Percentiles rank a stretch among this genome's conserved stretches.
phyloP scores from a whole-genome alignment of 2,329 filamentous ascomycete species.

The Aspergillus pseudoterreus region DNA sequence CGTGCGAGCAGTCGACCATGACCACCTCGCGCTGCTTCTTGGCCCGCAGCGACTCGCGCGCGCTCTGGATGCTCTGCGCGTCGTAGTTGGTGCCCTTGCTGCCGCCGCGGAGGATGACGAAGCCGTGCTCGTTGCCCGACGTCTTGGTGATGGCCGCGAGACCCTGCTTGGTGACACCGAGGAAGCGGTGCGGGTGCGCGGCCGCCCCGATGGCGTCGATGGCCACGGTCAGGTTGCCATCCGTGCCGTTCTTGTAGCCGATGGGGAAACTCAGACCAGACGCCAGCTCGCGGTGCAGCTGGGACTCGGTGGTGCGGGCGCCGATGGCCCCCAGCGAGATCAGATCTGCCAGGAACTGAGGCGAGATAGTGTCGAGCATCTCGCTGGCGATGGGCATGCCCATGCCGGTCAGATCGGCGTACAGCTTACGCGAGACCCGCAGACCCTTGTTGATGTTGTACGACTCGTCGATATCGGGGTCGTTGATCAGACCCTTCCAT shows the following conservation, averaged over 20 bases:
- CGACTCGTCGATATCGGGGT: conserved; percentile 94
- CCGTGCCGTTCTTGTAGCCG: conserved; percentile 99
- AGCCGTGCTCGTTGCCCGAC: conserved; percentile 91
- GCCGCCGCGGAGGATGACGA: conserved; percentile 90
- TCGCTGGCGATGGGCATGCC: conserved; percentile 96
- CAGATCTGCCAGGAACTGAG: conserved; percentile 93
- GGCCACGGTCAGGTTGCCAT: conserved; percentile 83
- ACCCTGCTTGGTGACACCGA: conserved; percentile 97
- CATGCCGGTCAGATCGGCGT: conserved; percentile 77
- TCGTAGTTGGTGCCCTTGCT: conserved; percentile 93
- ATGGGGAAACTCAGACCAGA: conserved; percentile 95
- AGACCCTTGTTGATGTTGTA: conserved; percentile 99
- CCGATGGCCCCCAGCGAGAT: conserved; percentile 95
- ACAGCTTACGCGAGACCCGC: conserved; percentile 85
- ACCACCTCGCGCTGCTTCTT: conserved; percentile 84
- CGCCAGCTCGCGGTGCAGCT: conserved; percentile 92
- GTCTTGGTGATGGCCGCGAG: conserved; percentile 93
- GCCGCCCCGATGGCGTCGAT: conserved; percentile 89
- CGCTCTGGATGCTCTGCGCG: conserved; percentile 72
- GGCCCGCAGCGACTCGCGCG: conserved; percentile 72
- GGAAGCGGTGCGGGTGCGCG: conserved; percentile 75
- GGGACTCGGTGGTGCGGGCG: conserved; percentile 91
- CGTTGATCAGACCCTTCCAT: conserved; percentile 99
- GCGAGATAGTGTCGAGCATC: conserved; percentile 98
- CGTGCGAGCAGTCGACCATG: conserved; percentile 99